Percentiles rank a stretch among this genome's conserved stretches.
Conservation (phyloP, 2,329 filamentous ascomycete genomes). For the Ceratocystis variospora region DNA sequence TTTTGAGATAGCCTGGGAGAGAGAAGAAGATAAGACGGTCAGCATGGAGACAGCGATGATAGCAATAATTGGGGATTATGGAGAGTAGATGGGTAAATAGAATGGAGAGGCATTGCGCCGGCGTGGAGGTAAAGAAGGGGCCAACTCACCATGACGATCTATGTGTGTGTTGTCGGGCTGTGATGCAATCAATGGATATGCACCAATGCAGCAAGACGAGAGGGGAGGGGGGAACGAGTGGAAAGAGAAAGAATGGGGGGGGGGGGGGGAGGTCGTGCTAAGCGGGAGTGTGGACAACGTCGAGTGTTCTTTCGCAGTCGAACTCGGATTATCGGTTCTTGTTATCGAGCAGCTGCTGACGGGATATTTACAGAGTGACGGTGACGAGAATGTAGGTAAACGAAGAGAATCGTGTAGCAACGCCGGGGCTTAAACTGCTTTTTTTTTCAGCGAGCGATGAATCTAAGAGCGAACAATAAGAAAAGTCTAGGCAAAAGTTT, state of each 20-base stretch:
- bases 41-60: neutral
- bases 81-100: neutral
- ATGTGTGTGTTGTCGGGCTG: conserved; percentile 3
- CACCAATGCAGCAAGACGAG: neutral
- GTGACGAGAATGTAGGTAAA: no score
- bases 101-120: neutral
- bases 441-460: no score
- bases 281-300: no score
- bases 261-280: neutral
- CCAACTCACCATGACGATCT: neutral
- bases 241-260: neutral
- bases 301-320: no score
- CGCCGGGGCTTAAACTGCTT: no score
- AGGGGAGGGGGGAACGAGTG: neutral
- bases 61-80: neutral
- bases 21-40: neutral
- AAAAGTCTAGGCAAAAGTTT: no score
- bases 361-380: no score
- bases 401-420: no score
- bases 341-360: no score
- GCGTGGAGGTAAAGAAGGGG: neutral
- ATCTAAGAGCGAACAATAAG: no score
- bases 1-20: conserved; percentile 35
- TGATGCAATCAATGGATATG: neutral
- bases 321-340: no score